phyloP scores from a whole-genome alignment of 768 basidiomycete species.

The Calocera viscosa region DNA sequence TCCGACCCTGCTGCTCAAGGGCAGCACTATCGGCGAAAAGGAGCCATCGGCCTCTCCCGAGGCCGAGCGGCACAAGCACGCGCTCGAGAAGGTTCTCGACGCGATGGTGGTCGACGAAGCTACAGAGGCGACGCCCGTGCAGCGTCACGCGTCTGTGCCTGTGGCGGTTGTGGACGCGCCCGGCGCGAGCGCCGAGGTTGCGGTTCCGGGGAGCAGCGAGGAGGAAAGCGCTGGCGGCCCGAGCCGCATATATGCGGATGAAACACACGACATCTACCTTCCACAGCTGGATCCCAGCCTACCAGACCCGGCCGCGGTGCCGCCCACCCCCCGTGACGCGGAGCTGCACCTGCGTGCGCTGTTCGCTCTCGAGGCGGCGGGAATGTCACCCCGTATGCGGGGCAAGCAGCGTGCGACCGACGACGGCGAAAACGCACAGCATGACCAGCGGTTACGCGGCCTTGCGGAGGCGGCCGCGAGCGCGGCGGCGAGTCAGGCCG shows the following conservation, averaged over 20 bases:
- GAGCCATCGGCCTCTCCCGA: background rate
- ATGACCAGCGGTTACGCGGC: background rate
- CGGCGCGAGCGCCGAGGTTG: background rate
- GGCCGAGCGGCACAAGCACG: background rate
- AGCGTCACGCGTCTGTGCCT: background rate
- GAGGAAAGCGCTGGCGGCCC: background rate
- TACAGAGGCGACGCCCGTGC: background rate
- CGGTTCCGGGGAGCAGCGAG: background rate
- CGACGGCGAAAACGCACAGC: background rate
- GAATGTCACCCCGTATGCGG: background rate
- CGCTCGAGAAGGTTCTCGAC: background rate
- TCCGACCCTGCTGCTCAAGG: background rate
- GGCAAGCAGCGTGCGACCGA: background rate
- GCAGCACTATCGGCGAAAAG: background rate
- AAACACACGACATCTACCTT: background rate
- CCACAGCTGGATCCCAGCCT: background rate
- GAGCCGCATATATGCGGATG: background rate
- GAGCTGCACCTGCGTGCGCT: background rate
- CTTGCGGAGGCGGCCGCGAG: background rate
- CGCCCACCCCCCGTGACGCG: background rate
- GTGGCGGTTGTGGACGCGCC: too few relatives aligned
- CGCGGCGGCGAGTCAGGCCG: background rate
- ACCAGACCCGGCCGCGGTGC: background rate
- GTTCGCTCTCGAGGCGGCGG: background rate
- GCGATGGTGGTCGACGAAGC: background rate